Conservation (phyloP, 352 stramenopile species). For the Globisporangium recalcitrans region DNA sequence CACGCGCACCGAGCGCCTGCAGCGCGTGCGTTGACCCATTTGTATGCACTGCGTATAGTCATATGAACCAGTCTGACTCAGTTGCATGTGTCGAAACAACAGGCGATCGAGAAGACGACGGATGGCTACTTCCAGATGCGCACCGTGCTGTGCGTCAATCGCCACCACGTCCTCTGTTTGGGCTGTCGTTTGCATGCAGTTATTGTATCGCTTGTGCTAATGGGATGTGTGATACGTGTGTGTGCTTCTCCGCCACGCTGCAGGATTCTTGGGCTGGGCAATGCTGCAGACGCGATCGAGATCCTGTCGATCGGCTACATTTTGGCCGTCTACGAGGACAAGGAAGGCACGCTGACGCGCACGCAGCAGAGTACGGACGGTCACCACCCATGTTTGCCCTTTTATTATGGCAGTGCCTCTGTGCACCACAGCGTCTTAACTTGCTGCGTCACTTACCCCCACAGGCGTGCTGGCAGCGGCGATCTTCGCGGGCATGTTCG, state of each 20-base stretch:
- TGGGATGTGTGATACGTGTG: neutral
- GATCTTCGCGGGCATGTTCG: slow-evolving; percentile 89
- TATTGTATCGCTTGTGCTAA: neutral
- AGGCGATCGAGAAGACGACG: slow-evolving; percentile 49
- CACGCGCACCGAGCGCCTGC: slow-evolving; percentile 14
- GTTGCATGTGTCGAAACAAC: neutral
- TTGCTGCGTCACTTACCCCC: too few species aligned
- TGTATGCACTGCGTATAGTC: neutral
- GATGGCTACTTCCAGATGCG: slow-evolving; percentile 69
- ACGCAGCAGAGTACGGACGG: slow-evolving; percentile 52
- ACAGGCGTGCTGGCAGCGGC: slow-evolving; percentile 76
- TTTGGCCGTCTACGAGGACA: slow-evolving; percentile 76
- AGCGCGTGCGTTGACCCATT: slow-evolving; percentile 9
- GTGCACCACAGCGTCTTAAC: neutral
- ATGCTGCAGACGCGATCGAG: slow-evolving; percentile 88
- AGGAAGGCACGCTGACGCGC: slow-evolving; percentile 48
- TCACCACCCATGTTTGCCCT: too few species aligned
- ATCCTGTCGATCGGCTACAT: slow-evolving; percentile 91
- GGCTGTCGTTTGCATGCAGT: neutral
- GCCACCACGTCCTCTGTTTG: too few species aligned
- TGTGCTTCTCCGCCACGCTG: neutral
- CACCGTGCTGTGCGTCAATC: slow-evolving; percentile 48
- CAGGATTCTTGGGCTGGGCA: slow-evolving; percentile 77
- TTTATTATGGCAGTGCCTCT: too few species aligned
- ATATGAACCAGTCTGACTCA: too few species aligned